A percentile compares a stretch with the other conserved stretches of the same genome.
Evolutionary conservation across 2,329 filamentous ascomycete species (phyloP).

Genomic region (Alternaria infectoria): DNA sequence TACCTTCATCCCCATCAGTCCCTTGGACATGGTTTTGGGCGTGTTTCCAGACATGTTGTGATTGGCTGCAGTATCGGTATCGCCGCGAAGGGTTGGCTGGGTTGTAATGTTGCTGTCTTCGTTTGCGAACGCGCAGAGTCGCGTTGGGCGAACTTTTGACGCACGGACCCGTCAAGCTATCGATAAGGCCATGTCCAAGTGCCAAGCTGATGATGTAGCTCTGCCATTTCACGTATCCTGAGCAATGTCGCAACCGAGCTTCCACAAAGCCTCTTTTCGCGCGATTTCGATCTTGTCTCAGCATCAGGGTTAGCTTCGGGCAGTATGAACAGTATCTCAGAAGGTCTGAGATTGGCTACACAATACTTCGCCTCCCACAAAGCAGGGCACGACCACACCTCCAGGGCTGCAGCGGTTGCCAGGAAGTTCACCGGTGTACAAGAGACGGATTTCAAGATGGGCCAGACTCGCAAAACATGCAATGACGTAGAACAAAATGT

Average conservation of each 20-base stretch:
- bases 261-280: neutral
- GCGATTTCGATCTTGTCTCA: neutral
- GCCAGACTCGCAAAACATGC: neutral
- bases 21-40: slow-evolving; percentile 77
- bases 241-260: neutral
- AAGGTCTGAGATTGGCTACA: neutral
- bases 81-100: neutral
- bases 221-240: neutral
- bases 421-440: neutral
- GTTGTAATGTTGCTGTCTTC: neutral
- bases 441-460: neutral
- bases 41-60: slow-evolving; percentile 38
- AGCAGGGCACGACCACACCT: neutral
- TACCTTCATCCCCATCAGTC: slow-evolving; percentile 88
- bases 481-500: neutral
- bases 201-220: neutral
- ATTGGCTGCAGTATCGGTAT: neutral
- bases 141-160: slow-evolving; percentile 8
- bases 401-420: neutral
- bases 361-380: neutral
- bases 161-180: neutral
- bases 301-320: neutral
- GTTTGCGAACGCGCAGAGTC: slow-evolving; percentile 8
- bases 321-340: neutral
- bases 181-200: neutral